Conservation (phyloP, 2,329 filamentous ascomycete species). For the Pseudogymnoascus sp. region DNA sequence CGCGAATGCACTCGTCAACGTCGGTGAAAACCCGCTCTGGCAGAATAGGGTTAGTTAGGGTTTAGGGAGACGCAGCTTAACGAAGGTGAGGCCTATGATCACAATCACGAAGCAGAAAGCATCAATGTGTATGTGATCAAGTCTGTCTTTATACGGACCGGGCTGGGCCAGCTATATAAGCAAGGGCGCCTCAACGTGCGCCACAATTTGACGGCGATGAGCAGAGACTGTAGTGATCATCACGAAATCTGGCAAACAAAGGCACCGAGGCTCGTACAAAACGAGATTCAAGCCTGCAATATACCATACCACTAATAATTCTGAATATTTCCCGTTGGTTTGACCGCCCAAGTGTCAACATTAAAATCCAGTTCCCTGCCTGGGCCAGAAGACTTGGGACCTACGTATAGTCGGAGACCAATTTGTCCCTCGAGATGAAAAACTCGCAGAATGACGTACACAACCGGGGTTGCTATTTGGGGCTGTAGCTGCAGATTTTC, state of each 20-base stretch:
- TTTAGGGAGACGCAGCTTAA: no score
- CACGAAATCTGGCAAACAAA: background rate
- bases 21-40: no score
- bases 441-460: constrained; percentile 18
- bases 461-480: background rate
- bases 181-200: no score
- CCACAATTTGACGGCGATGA: no score
- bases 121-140: no score
- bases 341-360: constrained; percentile 13
- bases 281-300: background rate
- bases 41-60: no score
- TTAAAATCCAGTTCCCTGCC: constrained; percentile 11
- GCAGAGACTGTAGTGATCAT: background rate
- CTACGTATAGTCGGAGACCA: constrained; percentile 11
- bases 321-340: background rate
- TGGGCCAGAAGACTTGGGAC: background rate
- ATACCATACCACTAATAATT: background rate
- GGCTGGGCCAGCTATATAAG: no score
- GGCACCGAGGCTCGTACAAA: background rate
- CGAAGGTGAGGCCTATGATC: no score
- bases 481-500: background rate
- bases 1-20: no score
- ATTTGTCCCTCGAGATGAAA: constrained; percentile 12
- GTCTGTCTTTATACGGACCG: no score
- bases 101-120: no score